Conservation (phyloP, 805 yeast genomes). For the baker's yeast (Saccharomyces cerevisiae) region DNA sequence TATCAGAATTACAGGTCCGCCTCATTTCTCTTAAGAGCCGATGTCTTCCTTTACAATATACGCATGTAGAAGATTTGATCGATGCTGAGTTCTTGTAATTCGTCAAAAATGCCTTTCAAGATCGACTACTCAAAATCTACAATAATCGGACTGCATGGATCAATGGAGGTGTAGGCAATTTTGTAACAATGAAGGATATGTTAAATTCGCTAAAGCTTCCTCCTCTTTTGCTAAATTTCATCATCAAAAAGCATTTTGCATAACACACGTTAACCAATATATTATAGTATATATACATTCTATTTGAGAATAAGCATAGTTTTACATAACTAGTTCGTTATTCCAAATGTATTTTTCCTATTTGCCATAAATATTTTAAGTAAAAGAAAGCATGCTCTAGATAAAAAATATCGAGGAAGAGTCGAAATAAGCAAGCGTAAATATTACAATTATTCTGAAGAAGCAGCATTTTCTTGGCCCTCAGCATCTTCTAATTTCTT, state of each 20-base stretch:
- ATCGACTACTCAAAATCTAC: not conserved
- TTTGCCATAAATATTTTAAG: not conserved
- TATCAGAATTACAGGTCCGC: not conserved
- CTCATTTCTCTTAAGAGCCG: not conserved
- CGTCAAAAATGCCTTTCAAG: not conserved
- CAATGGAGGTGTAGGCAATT: not conserved
- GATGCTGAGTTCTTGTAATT: not conserved
- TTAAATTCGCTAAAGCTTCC: no score
- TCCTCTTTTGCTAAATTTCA: not conserved
- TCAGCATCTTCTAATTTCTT: slow-evolving; percentile 14
- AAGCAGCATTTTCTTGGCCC: not conserved
- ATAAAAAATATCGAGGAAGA: not conserved
- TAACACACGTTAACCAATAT: not conserved
- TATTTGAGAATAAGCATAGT: not conserved
- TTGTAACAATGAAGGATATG: not conserved
- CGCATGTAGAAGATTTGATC: not conserved
- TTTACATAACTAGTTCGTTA: not conserved
- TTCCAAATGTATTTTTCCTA: not conserved
- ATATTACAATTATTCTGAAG: not conserved
- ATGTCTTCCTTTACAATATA: not conserved
- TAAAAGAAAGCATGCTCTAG: not conserved
- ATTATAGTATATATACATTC: not conserved
- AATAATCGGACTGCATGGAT: not conserved
- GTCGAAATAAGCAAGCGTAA: not conserved
- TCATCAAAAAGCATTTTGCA: not conserved